Base-by-base conservation (phyloP, 2,329 filamentous ascomycete species). In the Pestalotiopsis sp. region DNA sequence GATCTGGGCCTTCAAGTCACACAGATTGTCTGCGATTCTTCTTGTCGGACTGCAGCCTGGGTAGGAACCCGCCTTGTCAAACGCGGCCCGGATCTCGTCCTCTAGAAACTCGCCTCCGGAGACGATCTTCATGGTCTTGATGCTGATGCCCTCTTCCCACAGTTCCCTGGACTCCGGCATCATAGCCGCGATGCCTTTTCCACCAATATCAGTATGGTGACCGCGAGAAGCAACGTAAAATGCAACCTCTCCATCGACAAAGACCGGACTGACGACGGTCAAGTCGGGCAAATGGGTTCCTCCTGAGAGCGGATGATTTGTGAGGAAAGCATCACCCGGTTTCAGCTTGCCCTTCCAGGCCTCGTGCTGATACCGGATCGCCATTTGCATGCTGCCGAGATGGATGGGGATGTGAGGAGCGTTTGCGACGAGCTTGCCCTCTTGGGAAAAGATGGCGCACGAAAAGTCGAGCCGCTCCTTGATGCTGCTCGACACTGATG, bases 391-490 rank as follows among this genome's bases (percentile, higher is more conserved):
- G 31, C 88, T 91, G 17, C 92, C 92, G 4, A 94, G 81, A 76
- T 93, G 91, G 1, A 93, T 91, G 0, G 92, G 92, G 3, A 94
- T 83, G 80, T 94, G 92, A 0, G 92, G 92, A 11, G 92, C 87
- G 76, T 93, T 93, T 0, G 91, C 91, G 1, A 93, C 91, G 1
- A 94, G 82, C 0, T 90, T 90, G 7, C 92, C 92, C 38, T 91
- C 88, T 17, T 89, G 83, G 52, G 93, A 92, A 75, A 95, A 95
- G 0, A 95, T 82, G 2, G 92, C 93, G 72, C 92, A 95, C 1
- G 91, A 93, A 75, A 94, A 95, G 75, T 95, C 92, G 1, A 95
- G 84, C 3, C 92, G 87, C 76, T 95, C 93, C 74, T 95, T 92
- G 78, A 95, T 92, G 72, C 94, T 94, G 0, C 91, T 93, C 68